These are phyloP conservation scores for Filobasidium wieringae DNA, from an alignment of 768 basidiomycete genomes.

Conservation along the genomic window DNA sequence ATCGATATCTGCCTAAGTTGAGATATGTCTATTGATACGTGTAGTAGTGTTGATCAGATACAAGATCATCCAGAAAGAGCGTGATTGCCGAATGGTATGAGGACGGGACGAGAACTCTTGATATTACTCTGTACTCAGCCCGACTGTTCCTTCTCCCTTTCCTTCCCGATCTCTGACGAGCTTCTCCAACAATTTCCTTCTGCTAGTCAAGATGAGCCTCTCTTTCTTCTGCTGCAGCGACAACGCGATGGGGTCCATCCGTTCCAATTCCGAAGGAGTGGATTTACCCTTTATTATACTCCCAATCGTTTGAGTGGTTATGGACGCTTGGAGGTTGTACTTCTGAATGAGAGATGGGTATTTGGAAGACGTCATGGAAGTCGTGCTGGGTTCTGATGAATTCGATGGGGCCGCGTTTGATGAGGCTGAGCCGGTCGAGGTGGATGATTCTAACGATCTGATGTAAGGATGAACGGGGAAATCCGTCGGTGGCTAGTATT, in stretches of 20 bases:
- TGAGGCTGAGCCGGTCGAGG: slow-evolving; percentile 14
- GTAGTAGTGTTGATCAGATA: too few relatives aligned
- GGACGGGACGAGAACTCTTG: too few relatives aligned
- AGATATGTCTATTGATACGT: too few relatives aligned
- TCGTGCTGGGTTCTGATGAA: background rate
- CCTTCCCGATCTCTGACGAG: background rate
- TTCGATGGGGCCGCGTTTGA: background rate
- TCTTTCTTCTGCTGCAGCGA: slow-evolving; percentile 35
- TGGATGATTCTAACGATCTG: slow-evolving; percentile 15
- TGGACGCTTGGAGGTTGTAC: slow-evolving; percentile 28
- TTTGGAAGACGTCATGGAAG: too few relatives aligned
- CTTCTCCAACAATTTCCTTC: slow-evolving; percentile 26
- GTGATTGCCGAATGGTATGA: too few relatives aligned
- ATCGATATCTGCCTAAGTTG: too few relatives aligned
- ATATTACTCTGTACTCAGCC: too few relatives aligned
- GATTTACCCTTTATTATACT: background rate
- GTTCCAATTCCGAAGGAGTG: slow-evolving; percentile 25
- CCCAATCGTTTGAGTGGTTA: slow-evolving; percentile 14
- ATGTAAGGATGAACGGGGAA: slow-evolving; percentile 28
- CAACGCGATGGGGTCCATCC: slow-evolving; percentile 26
- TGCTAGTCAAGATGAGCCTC: slow-evolving; percentile 36
- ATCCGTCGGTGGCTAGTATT: slow-evolving; percentile 24
- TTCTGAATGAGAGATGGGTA: slow-evolving; percentile 27
- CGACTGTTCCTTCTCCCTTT: too few relatives aligned
- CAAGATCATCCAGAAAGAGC: too few relatives aligned